Base-by-base conservation (phyloP, 148 eudicot genomes). In the Diospyros kaki region DNA sequence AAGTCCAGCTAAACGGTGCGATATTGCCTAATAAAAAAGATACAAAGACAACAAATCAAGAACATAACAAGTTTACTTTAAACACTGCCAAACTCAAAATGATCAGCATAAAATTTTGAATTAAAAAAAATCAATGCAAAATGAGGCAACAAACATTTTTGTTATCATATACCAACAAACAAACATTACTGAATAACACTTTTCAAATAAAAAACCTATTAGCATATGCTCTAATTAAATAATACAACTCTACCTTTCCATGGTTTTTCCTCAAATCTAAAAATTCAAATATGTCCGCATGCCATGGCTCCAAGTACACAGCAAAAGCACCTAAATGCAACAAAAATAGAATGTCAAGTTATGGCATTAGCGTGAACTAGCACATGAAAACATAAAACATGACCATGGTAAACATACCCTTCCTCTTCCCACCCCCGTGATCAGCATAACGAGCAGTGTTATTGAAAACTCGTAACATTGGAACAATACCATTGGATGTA, bases 391-490 rank as follows among this genome's bases (percentile, higher is more conserved):
- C 38, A 59, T 4, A 5, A 43, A 45, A 52, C 38, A 65, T 2
- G n/a, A 46, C 48, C 56, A 66, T 45, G n/a, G 44, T 14, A 45
- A 28, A 1, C 53, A 44, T 46, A 91, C 98, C 98, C 79, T 91
- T 91, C 59, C 98, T 83, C 83, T 94, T 94, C 73, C 95, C 95
- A 63, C 98, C 98, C 10, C 98, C 98, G 81, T 94, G 98, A 72
- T 94, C 98, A 73, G 91, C 98, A 84, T 94, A 94, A 50, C 97
- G 87, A 58, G 98, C 98, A 77, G 98, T 94, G 74, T 91, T 95
- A 79, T 94, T 94, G 66, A 94, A 94, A 40, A 94, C 98, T 38
- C 97, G 82, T 41, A 94, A 81, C 98, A 94, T 90, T 3, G 98
- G 98, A 64, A 92, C 88, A 80, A 94, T 90, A 44, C 98, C 98